Conservation (phyloP, 371 early-diverging fungal genomes). For the Mortierella sp. region DNA sequence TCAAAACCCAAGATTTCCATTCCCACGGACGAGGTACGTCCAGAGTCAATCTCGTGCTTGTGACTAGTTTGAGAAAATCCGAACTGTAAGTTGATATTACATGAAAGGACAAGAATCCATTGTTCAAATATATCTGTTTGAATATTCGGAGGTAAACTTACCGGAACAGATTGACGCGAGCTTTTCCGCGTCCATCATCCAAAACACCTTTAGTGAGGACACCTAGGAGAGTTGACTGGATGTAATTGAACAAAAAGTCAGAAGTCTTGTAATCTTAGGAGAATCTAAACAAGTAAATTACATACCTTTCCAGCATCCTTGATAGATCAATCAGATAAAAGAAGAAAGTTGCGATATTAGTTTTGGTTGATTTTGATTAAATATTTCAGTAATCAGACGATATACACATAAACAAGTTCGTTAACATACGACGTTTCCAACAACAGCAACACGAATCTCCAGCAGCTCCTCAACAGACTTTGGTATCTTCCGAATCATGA, state of each 20-base stretch:
- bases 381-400: background rate
- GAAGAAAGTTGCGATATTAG: background rate
- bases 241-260: too few species aligned
- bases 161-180: conserved; percentile 88
- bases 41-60: conserved; percentile 94
- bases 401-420: too few species aligned
- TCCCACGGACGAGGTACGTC: conserved; percentile 92
- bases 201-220: conserved; percentile 90
- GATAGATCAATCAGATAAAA: background rate
- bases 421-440: conserved; percentile 86
- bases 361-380: too few species aligned
- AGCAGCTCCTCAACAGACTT: conserved; percentile 80
- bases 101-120: background rate
- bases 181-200: conserved; percentile 95
- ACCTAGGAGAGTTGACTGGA: conserved; percentile 87
- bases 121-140: too few species aligned
- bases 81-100: too few species aligned
- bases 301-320: conserved; percentile 74
- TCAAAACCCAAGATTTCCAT: conserved; percentile 92
- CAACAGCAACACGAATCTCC: conserved; percentile 91
- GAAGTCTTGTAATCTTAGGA: too few species aligned
- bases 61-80: conserved; percentile 61
- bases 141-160: conserved; percentile 14
- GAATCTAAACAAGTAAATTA: background rate
- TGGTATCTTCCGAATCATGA: conserved; percentile 80